These are phyloP conservation scores for Talaromyces rugulosus DNA, from an alignment of 2,329 filamentous ascomycete genomes.

Conservation along the genomic window DNA sequence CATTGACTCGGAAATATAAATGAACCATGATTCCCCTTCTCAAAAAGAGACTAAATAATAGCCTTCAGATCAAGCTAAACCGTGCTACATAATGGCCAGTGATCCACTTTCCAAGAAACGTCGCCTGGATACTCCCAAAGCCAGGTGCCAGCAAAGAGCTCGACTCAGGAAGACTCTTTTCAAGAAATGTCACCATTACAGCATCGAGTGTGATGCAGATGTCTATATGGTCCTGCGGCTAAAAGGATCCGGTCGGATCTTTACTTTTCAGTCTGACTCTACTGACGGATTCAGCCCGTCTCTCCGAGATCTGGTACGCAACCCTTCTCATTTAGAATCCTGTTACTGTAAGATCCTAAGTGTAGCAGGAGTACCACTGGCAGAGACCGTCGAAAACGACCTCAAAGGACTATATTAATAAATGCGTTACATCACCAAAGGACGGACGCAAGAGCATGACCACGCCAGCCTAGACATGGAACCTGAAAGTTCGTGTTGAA, in stretches of 20 bases:
- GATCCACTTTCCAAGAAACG: background rate
- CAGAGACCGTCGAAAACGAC: background rate
- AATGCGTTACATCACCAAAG: background rate
- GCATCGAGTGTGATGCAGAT: background rate
- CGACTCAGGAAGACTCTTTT: constrained; percentile 3
- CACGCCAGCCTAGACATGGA: too few relatives aligned
- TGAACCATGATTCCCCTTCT: too few relatives aligned
- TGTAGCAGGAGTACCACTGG: background rate
- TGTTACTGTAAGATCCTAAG: background rate
- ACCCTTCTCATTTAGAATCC: background rate
- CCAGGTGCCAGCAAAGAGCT: constrained; percentile 1
- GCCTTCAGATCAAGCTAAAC: too few relatives aligned
- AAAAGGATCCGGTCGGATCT: background rate
- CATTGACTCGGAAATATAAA: too few relatives aligned
- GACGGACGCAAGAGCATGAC: too few relatives aligned
- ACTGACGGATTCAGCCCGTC: background rate
- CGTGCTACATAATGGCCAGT: background rate
- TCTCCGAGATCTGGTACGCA: constrained; percentile 1
- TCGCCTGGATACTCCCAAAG: background rate
- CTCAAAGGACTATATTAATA: background rate
- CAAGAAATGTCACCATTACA: background rate
- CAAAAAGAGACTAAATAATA: too few relatives aligned
- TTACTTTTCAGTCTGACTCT: constrained; percentile 2
- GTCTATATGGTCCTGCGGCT: constrained; percentile 1
- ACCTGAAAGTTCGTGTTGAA: too few relatives aligned